Conservation (phyloP, 768 basidiomycete species). For the Hypholoma fasciculare region DNA sequence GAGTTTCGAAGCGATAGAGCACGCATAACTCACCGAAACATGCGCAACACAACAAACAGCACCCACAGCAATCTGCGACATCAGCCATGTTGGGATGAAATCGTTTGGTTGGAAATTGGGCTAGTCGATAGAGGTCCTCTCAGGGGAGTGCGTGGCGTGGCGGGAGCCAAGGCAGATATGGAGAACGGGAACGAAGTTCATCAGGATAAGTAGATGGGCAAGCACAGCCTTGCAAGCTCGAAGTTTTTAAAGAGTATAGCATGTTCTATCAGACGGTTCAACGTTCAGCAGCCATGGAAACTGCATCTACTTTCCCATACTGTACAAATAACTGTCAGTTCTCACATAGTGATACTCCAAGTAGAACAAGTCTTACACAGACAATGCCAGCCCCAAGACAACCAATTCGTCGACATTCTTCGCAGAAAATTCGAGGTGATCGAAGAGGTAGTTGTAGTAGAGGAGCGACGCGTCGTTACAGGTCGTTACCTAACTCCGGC, state of each 20-base stretch:
- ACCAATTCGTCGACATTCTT: too few relatives aligned
- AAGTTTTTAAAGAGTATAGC: background rate
- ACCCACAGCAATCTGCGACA: constrained; percentile 25
- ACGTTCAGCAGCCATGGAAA: background rate
- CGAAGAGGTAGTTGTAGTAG: too few relatives aligned
- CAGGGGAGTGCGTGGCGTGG: background rate
- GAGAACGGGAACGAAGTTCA: background rate
- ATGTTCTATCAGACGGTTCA: too few relatives aligned
- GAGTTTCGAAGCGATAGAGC: background rate
- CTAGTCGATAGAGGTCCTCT: background rate
- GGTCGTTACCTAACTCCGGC: too few relatives aligned
- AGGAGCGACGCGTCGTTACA: too few relatives aligned
- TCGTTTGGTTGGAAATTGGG: background rate
- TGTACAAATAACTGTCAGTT: too few relatives aligned
- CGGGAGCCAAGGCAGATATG: background rate
- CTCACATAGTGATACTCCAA: too few relatives aligned
- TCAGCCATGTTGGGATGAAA: constrained; percentile 15
- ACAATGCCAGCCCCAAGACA: too few relatives aligned
- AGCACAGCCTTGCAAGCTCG: background rate
- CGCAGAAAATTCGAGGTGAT: too few relatives aligned
- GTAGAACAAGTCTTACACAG: too few relatives aligned
- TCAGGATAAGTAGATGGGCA: background rate
- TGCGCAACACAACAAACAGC: constrained; percentile 19
- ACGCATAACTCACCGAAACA: constrained; percentile 18
- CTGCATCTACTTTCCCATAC: background rate